Conservation (phyloP, 805 yeast genomes). For the Sugiyamaella mastotermitis region DNA sequence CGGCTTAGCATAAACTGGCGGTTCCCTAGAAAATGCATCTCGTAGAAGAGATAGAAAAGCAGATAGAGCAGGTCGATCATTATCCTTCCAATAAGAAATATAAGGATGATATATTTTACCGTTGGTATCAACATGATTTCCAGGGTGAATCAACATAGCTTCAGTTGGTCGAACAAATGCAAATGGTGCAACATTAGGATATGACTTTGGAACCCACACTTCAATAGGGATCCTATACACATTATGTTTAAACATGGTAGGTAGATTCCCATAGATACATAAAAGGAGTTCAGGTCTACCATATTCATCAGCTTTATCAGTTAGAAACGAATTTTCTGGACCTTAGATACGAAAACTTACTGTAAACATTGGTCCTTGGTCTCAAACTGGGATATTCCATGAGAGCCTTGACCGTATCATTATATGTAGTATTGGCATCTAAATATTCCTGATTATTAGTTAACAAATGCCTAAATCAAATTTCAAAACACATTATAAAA, state of each 20-base stretch:
- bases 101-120: slow-evolving; percentile 70
- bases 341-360: no score
- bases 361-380: slow-evolving; percentile 63
- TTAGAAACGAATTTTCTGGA: no score
- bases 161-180: slow-evolving; percentile 55
- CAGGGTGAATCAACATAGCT: slow-evolving; percentile 45
- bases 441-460: slow-evolving; percentile 41
- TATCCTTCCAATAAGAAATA: slow-evolving; percentile 50
- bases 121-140: slow-evolving; percentile 60
- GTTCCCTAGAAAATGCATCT: slow-evolving; percentile 35
- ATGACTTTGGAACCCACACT: slow-evolving; percentile 70
- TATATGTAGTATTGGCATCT: slow-evolving; percentile 53
- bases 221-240: slow-evolving; percentile 50
- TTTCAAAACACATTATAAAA: background rate
- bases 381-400: slow-evolving; percentile 46
- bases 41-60: slow-evolving; percentile 31
- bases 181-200: slow-evolving; percentile 66
- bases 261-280: slow-evolving; percentile 55
- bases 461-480: background rate
- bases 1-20: slow-evolving; percentile 40
- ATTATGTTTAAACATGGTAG: slow-evolving; percentile 27
- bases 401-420: slow-evolving; percentile 55
- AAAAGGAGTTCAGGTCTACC: slow-evolving; percentile 60
- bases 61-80: slow-evolving; percentile 26
- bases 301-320: slow-evolving; percentile 43